A percentile compares a stretch with the other conserved stretches of the same genome.
Conservation (phyloP, 768 basidiomycete species). For the Calocera viscosa region DNA sequence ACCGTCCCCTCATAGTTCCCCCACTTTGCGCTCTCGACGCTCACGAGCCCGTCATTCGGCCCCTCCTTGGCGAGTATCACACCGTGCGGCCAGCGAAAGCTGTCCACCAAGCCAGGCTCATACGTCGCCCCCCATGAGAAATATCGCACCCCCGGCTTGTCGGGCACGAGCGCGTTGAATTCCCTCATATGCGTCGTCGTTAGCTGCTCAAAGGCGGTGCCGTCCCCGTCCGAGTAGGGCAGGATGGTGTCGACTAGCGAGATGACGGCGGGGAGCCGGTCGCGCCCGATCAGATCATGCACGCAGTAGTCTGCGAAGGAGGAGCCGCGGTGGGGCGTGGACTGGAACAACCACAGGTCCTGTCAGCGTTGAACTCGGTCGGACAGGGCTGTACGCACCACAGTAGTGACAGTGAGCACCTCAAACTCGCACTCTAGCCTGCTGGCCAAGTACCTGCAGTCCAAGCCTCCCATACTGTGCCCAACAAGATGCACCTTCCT, state of each 20-base stretch:
- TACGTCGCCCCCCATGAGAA: conserved; percentile 93
- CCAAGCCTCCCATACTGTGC: conserved; percentile 73
- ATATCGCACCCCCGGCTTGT: conserved; percentile 68
- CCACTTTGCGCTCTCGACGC: conserved; percentile 78
- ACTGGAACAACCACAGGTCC: not conserved
- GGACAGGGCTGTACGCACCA: conserved; percentile 30
- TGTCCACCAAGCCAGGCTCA: conserved; percentile 77
- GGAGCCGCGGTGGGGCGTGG: conserved; percentile 88
- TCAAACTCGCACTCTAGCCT: conserved; percentile 65
- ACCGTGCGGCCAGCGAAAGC: conserved; percentile 50
- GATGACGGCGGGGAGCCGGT: conserved; percentile 31
- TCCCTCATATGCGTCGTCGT: conserved; percentile 71
- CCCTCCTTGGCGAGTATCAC: conserved; percentile 80
- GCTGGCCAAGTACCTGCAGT: conserved; percentile 80
- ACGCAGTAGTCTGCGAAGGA: conserved; percentile 88
- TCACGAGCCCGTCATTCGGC: conserved; percentile 88
- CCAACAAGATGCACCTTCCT: conserved; percentile 80
- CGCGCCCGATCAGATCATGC: conserved; percentile 35
- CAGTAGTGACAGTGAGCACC: conserved; percentile 81
- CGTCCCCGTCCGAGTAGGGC: conserved; percentile 88
- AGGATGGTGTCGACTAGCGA: conserved; percentile 52
- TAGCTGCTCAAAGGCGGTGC: conserved; percentile 81
- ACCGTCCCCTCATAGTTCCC: conserved; percentile 94
- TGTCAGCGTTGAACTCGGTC: not conserved
- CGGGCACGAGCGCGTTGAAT: conserved; percentile 80